Conservation (phyloP, 1,284 basidiomycete species). For the Boletus semigastroideus region DNA sequence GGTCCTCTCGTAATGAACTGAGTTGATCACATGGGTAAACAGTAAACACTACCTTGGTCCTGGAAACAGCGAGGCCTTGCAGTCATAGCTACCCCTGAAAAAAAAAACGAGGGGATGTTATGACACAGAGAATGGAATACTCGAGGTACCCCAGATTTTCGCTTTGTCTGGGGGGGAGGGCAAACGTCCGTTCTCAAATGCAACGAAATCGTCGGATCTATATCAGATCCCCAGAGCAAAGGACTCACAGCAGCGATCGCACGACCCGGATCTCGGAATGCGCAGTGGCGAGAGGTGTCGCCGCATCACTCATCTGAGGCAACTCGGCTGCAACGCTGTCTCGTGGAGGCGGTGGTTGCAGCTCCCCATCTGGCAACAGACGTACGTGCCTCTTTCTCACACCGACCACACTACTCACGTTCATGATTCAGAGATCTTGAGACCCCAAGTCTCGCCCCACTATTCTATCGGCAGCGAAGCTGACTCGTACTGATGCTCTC, state of each 20-base stretch:
- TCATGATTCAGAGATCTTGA: not conserved
- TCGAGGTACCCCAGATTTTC: slow-evolving; percentile 19
- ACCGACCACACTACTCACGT: not conserved
- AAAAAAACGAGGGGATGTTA: not conserved
- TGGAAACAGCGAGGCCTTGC: slow-evolving; percentile 1
- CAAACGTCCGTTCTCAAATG: not conserved
- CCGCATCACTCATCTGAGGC: slow-evolving; percentile 7
- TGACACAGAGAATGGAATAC: slow-evolving; percentile 21
- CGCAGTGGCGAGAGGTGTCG: slow-evolving; percentile 7
- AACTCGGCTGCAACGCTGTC: slow-evolving; percentile 17
- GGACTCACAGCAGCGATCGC: slow-evolving; percentile 11
- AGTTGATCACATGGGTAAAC: slow-evolving; percentile 20
- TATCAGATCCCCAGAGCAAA: slow-evolving; percentile 17
- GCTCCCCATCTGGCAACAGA: slow-evolving; percentile 14
- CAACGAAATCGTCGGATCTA: slow-evolving; percentile 24
- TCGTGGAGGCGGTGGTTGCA: slow-evolving; percentile 12
- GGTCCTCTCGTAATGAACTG: slow-evolving; percentile 29
- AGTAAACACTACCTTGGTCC: not conserved
- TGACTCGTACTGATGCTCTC: not conserved
- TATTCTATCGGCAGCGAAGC: slow-evolving; percentile 13
- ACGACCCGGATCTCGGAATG: slow-evolving; percentile 19
- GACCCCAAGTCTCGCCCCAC: slow-evolving; percentile 2
- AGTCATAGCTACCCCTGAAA: slow-evolving; percentile 1
- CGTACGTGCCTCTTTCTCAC: slow-evolving; percentile 16
- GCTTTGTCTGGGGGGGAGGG: not conserved